Percentiles rank a stretch among this genome's conserved stretches.
Conservation (phyloP, 2,329 filamentous ascomycete species). For the Xylaria polymorpha region DNA sequence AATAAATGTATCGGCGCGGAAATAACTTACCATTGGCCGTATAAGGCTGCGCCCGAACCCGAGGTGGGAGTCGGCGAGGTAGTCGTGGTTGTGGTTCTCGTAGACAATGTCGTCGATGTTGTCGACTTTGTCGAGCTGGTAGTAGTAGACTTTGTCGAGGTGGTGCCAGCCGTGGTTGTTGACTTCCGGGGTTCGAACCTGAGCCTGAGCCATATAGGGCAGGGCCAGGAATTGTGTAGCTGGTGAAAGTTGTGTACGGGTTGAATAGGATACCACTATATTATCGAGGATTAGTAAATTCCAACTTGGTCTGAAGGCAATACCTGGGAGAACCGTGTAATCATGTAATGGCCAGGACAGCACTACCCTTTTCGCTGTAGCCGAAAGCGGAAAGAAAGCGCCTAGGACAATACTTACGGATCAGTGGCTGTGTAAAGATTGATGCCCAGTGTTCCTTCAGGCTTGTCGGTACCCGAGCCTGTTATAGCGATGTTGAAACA, state of each 20-base stretch:
- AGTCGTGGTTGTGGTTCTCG: conserved; percentile 20
- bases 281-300: conserved; percentile 2
- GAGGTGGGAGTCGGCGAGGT: conserved; percentile 14
- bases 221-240: conserved; percentile 44
- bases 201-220: conserved; percentile 29
- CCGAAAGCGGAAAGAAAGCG: neutral
- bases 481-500: conserved; percentile 68
- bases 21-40: conserved; percentile 30
- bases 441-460: conserved; percentile 61
- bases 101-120: conserved; percentile 9
- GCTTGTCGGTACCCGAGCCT: conserved; percentile 57
- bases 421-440: conserved; percentile 64
- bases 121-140: conserved; percentile 12
- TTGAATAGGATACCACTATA: conserved; percentile 62
- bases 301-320: neutral
- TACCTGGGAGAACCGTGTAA: neutral
- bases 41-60: conserved; percentile 12
- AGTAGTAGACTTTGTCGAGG: conserved; percentile 9
- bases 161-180: conserved; percentile 11
- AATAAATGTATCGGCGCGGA: neutral
- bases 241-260: conserved; percentile 57
- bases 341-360: neutral
- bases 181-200: conserved; percentile 17
- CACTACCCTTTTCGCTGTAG: neutral
- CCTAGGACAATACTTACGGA: conserved; percentile 41